Conservation (phyloP, 2,329 filamentous ascomycete genomes). For the Cryphonectria radicalis region DNA sequence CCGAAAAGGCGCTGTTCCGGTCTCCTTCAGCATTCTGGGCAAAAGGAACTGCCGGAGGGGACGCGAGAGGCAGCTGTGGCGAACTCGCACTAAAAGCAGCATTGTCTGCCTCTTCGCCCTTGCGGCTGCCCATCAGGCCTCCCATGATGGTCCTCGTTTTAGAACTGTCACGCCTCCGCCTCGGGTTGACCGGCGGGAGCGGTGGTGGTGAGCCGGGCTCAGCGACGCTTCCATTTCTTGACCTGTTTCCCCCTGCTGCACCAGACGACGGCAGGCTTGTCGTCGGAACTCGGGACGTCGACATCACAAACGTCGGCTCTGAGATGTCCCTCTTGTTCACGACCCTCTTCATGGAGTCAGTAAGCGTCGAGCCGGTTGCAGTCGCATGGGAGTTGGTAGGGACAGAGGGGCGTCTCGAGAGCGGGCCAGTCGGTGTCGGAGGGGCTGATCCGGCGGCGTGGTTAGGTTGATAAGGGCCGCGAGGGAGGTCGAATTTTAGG, state of each 20-base stretch:
- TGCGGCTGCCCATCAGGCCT: slow-evolving; percentile 39
- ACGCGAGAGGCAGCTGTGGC: slow-evolving; percentile 38
- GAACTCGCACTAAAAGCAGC: slow-evolving; percentile 37
- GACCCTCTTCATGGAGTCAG: slow-evolving; percentile 46
- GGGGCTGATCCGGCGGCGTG: slow-evolving; percentile 40
- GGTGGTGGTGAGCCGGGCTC: slow-evolving; percentile 47
- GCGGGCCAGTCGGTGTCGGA: slow-evolving; percentile 38
- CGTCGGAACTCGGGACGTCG: slow-evolving; percentile 50
- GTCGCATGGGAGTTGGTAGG: slow-evolving; percentile 37
- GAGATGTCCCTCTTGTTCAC: slow-evolving; percentile 55
- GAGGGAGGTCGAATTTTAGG: slow-evolving; percentile 34
- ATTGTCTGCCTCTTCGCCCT: slow-evolving; percentile 40
- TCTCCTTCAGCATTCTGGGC: slow-evolving; percentile 31
- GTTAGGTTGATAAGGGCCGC: slow-evolving; percentile 38
- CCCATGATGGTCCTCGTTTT: slow-evolving; percentile 47
- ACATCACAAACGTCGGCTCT: slow-evolving; percentile 53
- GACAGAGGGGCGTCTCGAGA: slow-evolving; percentile 41
- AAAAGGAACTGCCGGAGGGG: slow-evolving; percentile 17
- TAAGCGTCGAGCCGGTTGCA: slow-evolving; percentile 38
- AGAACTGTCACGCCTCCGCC: slow-evolving; percentile 48
- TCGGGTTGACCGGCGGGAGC: slow-evolving; percentile 63
- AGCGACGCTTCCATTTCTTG: slow-evolving; percentile 43
- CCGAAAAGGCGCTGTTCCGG: slow-evolving; percentile 35
- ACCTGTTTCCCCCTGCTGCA: slow-evolving; percentile 35
- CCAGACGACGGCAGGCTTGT: slow-evolving; percentile 43